Evolutionary conservation across 2,329 filamentous ascomycete genomes (phyloP), one percentile per base, ranked within the genome.

Genomic region (Arthrobotrys conoides): DNA sequence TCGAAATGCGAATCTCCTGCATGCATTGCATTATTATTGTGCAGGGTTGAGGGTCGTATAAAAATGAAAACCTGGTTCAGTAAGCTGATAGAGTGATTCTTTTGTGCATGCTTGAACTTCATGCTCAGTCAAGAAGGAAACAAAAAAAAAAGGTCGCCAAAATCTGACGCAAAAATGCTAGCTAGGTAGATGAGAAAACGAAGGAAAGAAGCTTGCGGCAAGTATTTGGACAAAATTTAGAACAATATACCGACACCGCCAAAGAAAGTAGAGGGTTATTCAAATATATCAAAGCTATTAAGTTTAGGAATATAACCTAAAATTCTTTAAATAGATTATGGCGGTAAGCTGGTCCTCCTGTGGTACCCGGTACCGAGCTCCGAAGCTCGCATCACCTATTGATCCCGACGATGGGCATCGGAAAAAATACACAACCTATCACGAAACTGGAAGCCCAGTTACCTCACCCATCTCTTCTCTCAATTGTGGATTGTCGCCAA

Each of bases 401-500:
- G 53, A 27, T 41, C 48, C 67, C 27, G 51, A 30, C 5, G 24
- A 10, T 33, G 24, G 66, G 77, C 27, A 20, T 49, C 48, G 12
- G 38, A 46, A 33, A 46, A 36, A 41, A 30, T 27, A 51, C 14
- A 55, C n/a, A 55, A 51, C 27, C 14, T 68, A 82, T 81, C 73
- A 96, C 82, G 90, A 89, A 82, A 97, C 88, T 49, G 90, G 91
- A 83, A 97, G 89, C 80, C 93, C 90, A 10, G 92, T 87, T 81
- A 98, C 91, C 85, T 95, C 93, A 4, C 95, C 95, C 86, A 91
- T 93, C 85, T 97, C 93, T 76, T 91, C 91, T 83, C 90, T 91
- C 78, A 87, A 83, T 83, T 91, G 89, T 10, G 69, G 44, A 41
- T 69, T 79, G 41, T 69, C 59, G 2, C 89, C 91, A 12, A 96